phyloP scores from a whole-genome alignment of 1,284 basidiomycete species.

The Nidula niveotomentosa region DNA sequence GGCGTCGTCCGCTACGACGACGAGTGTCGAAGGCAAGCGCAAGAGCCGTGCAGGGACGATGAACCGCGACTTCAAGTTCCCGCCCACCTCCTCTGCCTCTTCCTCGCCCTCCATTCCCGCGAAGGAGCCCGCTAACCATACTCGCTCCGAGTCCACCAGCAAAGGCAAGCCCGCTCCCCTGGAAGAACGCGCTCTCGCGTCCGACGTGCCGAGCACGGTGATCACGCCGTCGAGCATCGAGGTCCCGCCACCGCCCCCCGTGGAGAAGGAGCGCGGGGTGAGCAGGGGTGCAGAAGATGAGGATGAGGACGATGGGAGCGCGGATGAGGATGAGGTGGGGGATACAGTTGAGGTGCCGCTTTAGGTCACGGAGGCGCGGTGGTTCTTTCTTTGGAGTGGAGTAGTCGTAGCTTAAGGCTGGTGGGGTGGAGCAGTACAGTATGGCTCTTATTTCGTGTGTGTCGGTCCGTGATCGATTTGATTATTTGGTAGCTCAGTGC shows the following conservation, averaged over 20 bases:
- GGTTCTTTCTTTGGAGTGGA: too few relatives aligned
- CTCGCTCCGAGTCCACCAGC: too few relatives aligned
- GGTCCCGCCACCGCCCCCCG: constrained; percentile 73
- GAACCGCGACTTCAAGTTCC: constrained; percentile 79
- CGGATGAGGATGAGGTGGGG: constrained; percentile 45
- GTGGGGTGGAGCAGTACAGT: too few relatives aligned
- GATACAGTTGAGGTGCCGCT: too few relatives aligned
- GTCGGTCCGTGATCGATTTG: too few relatives aligned
- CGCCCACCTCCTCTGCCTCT: constrained; percentile 33
- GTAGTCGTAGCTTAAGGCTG: too few relatives aligned
- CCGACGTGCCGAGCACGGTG: constrained; percentile 21
- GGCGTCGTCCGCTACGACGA: constrained; percentile 8
- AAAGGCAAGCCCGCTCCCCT: too few relatives aligned
- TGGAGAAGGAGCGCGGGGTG: constrained; percentile 64
- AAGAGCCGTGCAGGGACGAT: constrained; percentile 61
- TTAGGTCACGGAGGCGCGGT: too few relatives aligned
- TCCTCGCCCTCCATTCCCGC: constrained; percentile 21
- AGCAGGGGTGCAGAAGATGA: constrained; percentile 42
- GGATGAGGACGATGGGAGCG: constrained; percentile 73
- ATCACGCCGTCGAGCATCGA: constrained; percentile 66
- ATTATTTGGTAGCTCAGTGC: too few relatives aligned
- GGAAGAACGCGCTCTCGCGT: background rate
- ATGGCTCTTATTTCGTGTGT: too few relatives aligned
- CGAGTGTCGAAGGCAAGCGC: constrained; percentile 31
- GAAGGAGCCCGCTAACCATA: background rate